A percentile compares a stretch with the other conserved stretches of the same genome.
Evolutionary conservation across 768 basidiomycete genomes (phyloP).

Genomic region (Tulasnella sp.): DNA sequence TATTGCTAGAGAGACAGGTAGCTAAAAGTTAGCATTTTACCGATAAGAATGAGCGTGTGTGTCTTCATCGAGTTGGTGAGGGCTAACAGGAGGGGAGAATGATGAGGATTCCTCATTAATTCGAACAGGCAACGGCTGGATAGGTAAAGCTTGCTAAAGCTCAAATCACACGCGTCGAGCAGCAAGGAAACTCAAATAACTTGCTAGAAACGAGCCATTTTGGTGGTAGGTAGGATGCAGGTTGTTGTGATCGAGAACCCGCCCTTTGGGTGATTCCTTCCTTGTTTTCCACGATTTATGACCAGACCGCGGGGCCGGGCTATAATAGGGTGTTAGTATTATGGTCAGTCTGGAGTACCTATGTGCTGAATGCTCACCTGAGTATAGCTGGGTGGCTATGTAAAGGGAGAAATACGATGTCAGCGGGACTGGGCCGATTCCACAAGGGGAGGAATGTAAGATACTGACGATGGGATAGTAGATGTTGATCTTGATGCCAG

Average conservation of each 20-base stretch:
- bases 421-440: neutral
- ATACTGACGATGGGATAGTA: neutral
- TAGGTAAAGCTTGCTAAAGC: neutral
- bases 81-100: too few species aligned
- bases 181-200: neutral
- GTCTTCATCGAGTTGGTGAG: too few species aligned
- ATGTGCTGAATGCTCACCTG: neutral
- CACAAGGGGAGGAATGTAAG: neutral
- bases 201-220: neutral
- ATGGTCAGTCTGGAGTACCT: neutral
- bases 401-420: neutral
- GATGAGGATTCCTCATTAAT: too few species aligned
- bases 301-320: neutral
- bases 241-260: neutral
- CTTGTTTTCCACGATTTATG: neutral
- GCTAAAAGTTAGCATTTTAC: too few species aligned
- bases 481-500: slow-evolving; percentile 13
- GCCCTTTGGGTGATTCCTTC: neutral
- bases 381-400: neutral
- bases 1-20: too few species aligned
- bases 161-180: neutral
- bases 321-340: neutral
- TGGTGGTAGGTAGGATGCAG: neutral
- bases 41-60: too few species aligned
- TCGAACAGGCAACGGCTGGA: neutral